Base-by-base conservation (phyloP, 73 alveolate genomes). In the Uronychia setigera region DNA sequence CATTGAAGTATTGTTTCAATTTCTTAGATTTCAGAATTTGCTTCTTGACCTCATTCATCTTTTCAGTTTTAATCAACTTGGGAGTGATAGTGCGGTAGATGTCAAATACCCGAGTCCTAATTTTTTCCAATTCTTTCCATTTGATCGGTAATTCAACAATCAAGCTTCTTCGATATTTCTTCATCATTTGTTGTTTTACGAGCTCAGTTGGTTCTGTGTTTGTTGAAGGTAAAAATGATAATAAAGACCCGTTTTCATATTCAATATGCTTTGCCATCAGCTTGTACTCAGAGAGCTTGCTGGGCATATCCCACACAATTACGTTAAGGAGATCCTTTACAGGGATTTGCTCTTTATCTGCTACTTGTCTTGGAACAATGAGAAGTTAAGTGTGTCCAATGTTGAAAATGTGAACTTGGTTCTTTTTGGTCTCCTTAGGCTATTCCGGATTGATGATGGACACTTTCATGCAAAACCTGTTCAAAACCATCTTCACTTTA, bases 51-150 rank as follows among this genome's bases (percentile, higher is more conserved):
- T 89, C 95, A 79, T 84, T 89, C 29, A 76, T 74, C 59, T 81
- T 84, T 31, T 85, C 90, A 0, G 34, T 67, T 75, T 89, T 89
- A 30, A 89, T 84, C n/a, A 26, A 46, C 59, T 89, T 89, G 78
- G 27, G 58, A 29, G 81, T 67, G 33, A 89, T 32, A 26, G 90
- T 67, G 59, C 81, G 33, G 32, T 32, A 59, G 26, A 89, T 83
- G 46, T 89, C 92, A 14, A 78, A 87, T 33, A 89, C 92, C 59
- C 95, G 78, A 33, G 81, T 46, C 27, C 82, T 89, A 1, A 89
- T 76, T 60, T 89, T 89, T 60, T 33, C 30, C 14, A 89, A 59
- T 83, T 89, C 92, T n/a, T 76, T 1, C 95, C 95, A 89, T 27
- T 84, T 35, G 26, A 89, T 84, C 5, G 95, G 95, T 9, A 89